Evolutionary conservation across 2,329 filamentous ascomycete genomes (phyloP).

Genomic region (Phialophora macrospora): DNA sequence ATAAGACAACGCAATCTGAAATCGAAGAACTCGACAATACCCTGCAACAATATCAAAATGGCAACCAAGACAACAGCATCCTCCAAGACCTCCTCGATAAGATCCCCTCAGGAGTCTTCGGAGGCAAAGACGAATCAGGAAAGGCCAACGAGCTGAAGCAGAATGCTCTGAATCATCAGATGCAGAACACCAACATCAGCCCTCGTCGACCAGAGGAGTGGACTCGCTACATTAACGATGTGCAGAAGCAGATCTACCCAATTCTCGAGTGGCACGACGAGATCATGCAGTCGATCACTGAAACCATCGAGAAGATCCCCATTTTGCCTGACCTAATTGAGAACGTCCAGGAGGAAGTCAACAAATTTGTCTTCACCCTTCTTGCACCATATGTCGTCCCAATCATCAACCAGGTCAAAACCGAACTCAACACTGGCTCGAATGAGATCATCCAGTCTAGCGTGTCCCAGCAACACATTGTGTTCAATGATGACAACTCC

Average conservation of each 20-base stretch:
- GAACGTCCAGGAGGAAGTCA: slow-evolving; percentile 84
- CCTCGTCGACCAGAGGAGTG: slow-evolving; percentile 84
- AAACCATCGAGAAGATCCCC: slow-evolving; percentile 82
- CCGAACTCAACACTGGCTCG: slow-evolving; percentile 82
- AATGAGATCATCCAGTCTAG: slow-evolving; percentile 86
- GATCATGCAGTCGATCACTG: slow-evolving; percentile 76
- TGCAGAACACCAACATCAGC: slow-evolving; percentile 73
- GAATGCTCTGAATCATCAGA: slow-evolving; percentile 74
- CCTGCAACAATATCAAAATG: slow-evolving; percentile 66
- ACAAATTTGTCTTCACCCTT: slow-evolving; percentile 87
- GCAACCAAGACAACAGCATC: slow-evolving; percentile 64
- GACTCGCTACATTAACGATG: slow-evolving; percentile 73
- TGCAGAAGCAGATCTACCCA: slow-evolving; percentile 81
- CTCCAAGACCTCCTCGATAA: slow-evolving; percentile 80
- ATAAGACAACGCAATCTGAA: slow-evolving; percentile 90
- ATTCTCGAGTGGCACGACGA: slow-evolving; percentile 91
- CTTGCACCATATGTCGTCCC: slow-evolving; percentile 87
- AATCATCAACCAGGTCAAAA: slow-evolving; percentile 83
- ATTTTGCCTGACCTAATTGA: slow-evolving; percentile 83
- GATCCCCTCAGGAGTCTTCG: slow-evolving; percentile 80
- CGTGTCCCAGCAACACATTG: slow-evolving; percentile 79
- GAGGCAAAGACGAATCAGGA: slow-evolving; percentile 71
- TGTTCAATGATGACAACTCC: slow-evolving; percentile 77
- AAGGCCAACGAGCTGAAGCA: slow-evolving; percentile 80
- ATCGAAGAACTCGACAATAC: slow-evolving; percentile 86